Base-by-base conservation (phyloP, 192 early-diverging fungal species). In the Funneliformis mosseae region DNA sequence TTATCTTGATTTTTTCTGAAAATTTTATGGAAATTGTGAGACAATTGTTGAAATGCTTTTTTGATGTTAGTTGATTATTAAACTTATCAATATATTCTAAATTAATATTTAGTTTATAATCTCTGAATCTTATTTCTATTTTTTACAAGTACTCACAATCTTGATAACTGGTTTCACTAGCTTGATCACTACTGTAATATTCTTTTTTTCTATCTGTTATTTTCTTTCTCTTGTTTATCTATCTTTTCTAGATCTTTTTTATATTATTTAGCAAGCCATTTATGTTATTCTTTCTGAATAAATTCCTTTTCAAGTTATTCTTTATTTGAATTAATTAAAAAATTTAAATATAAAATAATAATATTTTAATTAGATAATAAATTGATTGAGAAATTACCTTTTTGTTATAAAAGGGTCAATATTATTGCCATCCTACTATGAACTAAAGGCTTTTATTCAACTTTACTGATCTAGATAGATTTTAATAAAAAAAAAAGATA, bases 1-100 rank as follows among this genome's bases (percentile, higher is more conserved):
- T 97, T 10, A 93, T 96, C 89, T 99, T 99, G 83, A 90, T 90
- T 82, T 97, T 98, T 45, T 97, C 97, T 46, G 93, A 94, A 8
- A 90, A 89, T 75, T 96, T 95, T 18, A 82, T 99, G 97, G 90
- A 99, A 99, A 63, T 94, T 96, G 66, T 99, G 97, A 48, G 95
- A 96, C 42, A 96, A 83, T 76, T 92, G 90, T 77, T 93, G 90
- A 85, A 95, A 99, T 0, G 97, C 97, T 81, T 99, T 83, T 97
- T 97, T 41, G 92, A 89, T 18, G 87, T 92, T 83, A 99, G 81
- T 42, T 89, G 83, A 74, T 93, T 88, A 10, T 97, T 97, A 43
- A 88, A 89, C 64, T 95, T 94, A 83, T 99, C 97, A n/a, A 91
- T 88, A 81, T 99, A 98, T 82, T 95, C 93, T 14, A 99, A 83